Conservation (phyloP, 2,329 filamentous ascomycete genomes). For the Pseudohalonectria lignicola region DNA sequence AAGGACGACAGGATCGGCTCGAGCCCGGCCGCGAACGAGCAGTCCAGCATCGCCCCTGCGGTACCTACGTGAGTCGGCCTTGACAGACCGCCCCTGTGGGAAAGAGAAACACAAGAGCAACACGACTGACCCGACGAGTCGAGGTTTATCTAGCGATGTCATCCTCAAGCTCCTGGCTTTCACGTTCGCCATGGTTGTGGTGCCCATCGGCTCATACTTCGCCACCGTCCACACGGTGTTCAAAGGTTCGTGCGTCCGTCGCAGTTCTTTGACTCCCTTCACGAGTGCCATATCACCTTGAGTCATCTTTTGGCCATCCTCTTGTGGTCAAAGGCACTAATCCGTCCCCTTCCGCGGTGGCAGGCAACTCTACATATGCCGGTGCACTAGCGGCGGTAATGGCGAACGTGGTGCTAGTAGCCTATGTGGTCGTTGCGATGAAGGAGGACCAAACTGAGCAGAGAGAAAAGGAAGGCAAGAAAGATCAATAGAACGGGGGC, state of each 20-base stretch:
- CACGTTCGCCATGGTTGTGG: slow-evolving; percentile 79
- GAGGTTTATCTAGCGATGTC: no score
- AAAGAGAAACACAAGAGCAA: no score
- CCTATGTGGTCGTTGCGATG: slow-evolving; percentile 88
- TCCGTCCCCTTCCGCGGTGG: no score
- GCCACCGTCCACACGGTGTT: slow-evolving; percentile 67
- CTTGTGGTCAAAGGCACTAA: no score
- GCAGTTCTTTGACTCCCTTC: no score
- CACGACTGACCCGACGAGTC: no score
- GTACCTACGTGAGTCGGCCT: slow-evolving; percentile 54
- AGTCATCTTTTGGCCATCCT: no score
- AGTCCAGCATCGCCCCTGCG: slow-evolving; percentile 69
- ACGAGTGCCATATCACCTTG: no score
- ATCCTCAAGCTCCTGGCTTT: slow-evolving; percentile 86
- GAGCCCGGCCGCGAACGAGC: slow-evolving; percentile 31
- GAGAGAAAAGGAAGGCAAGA: slow-evolving; percentile 37
- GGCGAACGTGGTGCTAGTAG: slow-evolving; percentile 82
- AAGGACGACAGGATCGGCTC: slow-evolving; percentile 36
- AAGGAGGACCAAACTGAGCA: slow-evolving; percentile 59
- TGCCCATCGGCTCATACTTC: slow-evolving; percentile 87
- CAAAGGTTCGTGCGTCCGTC: slow-evolving; percentile 50
- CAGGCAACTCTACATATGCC: slow-evolving; percentile 85
- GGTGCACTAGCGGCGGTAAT: slow-evolving; percentile 78
- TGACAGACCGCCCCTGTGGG: neutral
- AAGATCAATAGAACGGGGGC: no score